Evolutionary conservation across 768 basidiomycete species (phyloP), one percentile per base, ranked within the genome.

Genomic region (Leccinum olivaceopallidum): DNA sequence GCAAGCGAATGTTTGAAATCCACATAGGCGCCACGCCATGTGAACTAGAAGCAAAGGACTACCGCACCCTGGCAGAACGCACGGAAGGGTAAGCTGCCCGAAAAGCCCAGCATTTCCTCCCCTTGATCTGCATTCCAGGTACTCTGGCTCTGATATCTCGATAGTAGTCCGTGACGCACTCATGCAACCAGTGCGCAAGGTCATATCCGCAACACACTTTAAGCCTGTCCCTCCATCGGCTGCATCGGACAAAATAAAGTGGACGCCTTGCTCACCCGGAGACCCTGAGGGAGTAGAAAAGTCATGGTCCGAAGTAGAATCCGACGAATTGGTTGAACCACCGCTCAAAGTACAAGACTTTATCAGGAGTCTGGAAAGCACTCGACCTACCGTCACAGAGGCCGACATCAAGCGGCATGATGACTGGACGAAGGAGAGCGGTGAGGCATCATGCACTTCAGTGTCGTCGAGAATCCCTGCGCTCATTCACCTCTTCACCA

Each of bases 131-230:
- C 52, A 7, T 57, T 36, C 22, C 64, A 86, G 86, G 1, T 97
- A 92, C 73, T 94, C 95, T 32, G 96, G 96, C 8, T 95, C 93
- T 8, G 96, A 98, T 77, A 94, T 99, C 55, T 86, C 95, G 2
- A 90, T 95, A 64, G 81, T 96, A 55, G 96, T 98, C 26, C 89
- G 95, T 59, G 96, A 98, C 69, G 95, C 96, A 1, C 83, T 99
- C 63, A 99, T 98, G 96, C 95, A 98, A 71, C 96, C 96, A 2
- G 92, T 99, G 14, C 87, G 96, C 56, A 98, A 99, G 73, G 94
- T 99, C 50, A 85, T 98, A 53, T 86, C 88, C 22, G 95, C 97
- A 2, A 97, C 95, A 1, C 96, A 99, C 75, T 99, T 99, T 78
- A 94, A 94, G 71, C 79, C 75, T 34, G 79, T 85, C 12, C 50